These are phyloP conservation scores for Marchantia paleacea DNA, from an alignment of 225 moss, liverwort and hornwort genomes.

Conservation along the genomic window DNA sequence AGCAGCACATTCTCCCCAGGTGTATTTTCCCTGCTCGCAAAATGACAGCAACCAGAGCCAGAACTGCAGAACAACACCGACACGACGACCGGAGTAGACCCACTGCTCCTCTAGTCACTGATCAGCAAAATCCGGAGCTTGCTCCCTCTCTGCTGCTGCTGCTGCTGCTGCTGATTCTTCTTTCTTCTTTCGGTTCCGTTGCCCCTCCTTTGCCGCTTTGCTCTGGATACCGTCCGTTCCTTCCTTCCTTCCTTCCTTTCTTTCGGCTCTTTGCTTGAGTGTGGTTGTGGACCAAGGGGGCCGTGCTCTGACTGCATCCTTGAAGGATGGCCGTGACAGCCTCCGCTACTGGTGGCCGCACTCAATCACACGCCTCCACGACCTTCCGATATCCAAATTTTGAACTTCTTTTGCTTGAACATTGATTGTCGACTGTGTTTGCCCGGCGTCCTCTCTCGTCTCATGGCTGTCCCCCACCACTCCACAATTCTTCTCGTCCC, in stretches of 20 bases:
- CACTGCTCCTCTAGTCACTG: too few relatives aligned
- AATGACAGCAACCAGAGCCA: not conserved
- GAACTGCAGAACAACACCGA: not conserved
- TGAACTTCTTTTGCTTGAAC: not conserved
- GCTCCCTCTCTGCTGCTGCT: too few relatives aligned
- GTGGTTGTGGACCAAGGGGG: slow-evolving; percentile 5
- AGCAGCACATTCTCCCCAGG: slow-evolving; percentile 5
- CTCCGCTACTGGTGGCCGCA: not conserved
- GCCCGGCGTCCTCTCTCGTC: not conserved
- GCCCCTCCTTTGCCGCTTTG: not conserved
- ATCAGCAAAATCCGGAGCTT: too few relatives aligned
- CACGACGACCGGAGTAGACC: not conserved
- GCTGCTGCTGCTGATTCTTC: too few relatives aligned
- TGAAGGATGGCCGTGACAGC: not conserved
- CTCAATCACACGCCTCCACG: slow-evolving; percentile 9
- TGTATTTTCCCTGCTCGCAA: not conserved
- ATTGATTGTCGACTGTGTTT: slow-evolving; percentile 2
- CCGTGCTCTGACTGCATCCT: slow-evolving; percentile 5
- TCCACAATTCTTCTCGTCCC: not conserved
- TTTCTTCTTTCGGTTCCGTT: not conserved
- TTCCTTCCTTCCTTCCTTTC: not conserved
- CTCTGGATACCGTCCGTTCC: not conserved
- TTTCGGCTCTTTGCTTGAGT: not conserved
- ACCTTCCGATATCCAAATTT: not conserved
- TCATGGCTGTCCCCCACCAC: slow-evolving; percentile 1